These are phyloP conservation scores for Nitzschia putrida DNA, from an alignment of 108 stramenopile genomes.

Conservation along the genomic window DNA sequence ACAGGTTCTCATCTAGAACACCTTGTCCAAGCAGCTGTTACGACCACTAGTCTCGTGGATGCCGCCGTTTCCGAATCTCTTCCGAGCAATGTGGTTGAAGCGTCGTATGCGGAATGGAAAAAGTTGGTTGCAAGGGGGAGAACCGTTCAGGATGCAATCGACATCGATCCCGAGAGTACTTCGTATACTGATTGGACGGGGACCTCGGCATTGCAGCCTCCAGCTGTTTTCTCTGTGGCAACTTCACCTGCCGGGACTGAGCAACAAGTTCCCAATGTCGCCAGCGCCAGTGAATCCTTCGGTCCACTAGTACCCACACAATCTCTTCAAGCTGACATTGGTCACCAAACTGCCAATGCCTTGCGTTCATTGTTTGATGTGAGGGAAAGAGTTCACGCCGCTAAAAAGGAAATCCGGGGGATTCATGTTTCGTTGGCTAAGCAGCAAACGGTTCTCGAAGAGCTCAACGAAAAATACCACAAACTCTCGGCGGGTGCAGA, in stretches of 20 bases:
- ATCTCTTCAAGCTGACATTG: constrained; percentile 3
- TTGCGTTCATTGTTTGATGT: constrained; percentile 23
- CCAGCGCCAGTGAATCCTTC: not conserved
- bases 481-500: not conserved
- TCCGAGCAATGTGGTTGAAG: constrained; percentile 22
- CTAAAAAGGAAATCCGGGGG: constrained; percentile 17
- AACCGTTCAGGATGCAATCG: constrained; percentile 39
- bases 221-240: constrained; percentile 17
- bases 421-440: constrained; percentile 21
- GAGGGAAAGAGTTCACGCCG: constrained; percentile 26
- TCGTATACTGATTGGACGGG: not conserved
- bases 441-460: not conserved
- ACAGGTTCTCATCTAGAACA: constrained; percentile 41
- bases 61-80: constrained; percentile 7
- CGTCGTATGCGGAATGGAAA: not conserved
- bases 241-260: not conserved
- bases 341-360: constrained; percentile 17
- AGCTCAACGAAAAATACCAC: constrained; percentile 2
- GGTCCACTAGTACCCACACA: constrained; percentile 1
- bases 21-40: constrained; percentile 29
- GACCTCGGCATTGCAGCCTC: constrained; percentile 43
- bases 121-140: constrained; percentile 9
- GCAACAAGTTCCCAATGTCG: not conserved
- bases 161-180: constrained; percentile 13
- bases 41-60: constrained; percentile 18